A percentile compares a stretch with the other conserved stretches of the same genome.
phyloP scores from a whole-genome alignment of 2,329 filamentous ascomycete genomes.

The Ophiostoma novo-ulmi region DNA sequence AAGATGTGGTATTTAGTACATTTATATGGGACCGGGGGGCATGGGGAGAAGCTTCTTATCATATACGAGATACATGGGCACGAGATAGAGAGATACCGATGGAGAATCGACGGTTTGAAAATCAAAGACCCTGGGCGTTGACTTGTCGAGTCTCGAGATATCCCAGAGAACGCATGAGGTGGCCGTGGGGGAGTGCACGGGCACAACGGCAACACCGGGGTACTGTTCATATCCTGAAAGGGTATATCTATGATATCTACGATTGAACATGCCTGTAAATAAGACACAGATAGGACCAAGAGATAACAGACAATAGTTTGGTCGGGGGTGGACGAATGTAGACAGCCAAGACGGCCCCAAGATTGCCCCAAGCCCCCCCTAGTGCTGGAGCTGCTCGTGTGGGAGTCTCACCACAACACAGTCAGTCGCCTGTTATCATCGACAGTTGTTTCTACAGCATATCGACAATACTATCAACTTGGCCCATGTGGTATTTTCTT shows the following conservation, averaged over 20 bases:
- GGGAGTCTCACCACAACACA: not conserved
- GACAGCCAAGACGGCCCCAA: conserved; percentile 11
- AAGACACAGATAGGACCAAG: not conserved
- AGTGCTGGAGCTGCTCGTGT: not conserved
- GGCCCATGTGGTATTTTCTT: not conserved
- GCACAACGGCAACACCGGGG: not conserved
- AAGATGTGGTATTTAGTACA: not conserved
- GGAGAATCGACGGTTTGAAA: not conserved
- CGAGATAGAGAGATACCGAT: not conserved
- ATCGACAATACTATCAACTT: not conserved
- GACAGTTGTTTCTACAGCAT: not conserved
- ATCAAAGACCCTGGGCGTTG: not conserved
- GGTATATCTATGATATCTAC: not conserved
- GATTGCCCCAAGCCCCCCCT: not conserved
- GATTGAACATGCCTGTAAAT: not conserved
- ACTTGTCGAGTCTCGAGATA: not conserved
- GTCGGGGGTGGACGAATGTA: not conserved
- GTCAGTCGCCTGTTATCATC: not conserved
- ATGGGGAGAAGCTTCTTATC: not conserved
- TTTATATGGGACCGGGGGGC: not conserved
- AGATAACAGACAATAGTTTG: conserved; percentile 14
- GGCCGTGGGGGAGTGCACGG: not conserved
- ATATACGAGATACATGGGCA: not conserved
- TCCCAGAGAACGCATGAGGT: not conserved
- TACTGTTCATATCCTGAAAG: not conserved